A percentile compares a stretch with the other conserved stretches of the same genome.
phyloP scores from a whole-genome alignment of 208 protist genomes.

The Strigomonas culicis region DNA sequence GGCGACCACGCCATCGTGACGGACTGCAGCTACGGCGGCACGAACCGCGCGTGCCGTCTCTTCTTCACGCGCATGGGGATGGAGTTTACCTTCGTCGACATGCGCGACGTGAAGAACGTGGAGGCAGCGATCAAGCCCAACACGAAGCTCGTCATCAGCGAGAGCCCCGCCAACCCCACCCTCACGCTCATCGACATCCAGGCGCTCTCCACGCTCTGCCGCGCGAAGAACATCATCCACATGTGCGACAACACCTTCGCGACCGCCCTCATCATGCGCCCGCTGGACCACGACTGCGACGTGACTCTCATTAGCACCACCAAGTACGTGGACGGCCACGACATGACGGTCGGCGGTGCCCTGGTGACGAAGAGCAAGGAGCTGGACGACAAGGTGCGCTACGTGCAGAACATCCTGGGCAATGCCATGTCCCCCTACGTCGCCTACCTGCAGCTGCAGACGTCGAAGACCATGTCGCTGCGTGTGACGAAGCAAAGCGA shows the following conservation, averaged over 20 bases:
- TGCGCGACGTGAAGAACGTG: conserved; percentile 85
- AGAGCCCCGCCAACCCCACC: conserved; percentile 96
- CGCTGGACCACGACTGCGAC: conserved; percentile 95
- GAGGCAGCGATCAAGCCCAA: conserved; percentile 79
- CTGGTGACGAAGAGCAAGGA: conserved; percentile 74
- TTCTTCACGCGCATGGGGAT: conserved; percentile 89
- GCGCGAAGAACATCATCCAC: conserved; percentile 75
- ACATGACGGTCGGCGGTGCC: conserved; percentile 94
- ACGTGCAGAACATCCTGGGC: conserved; percentile 94
- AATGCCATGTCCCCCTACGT: conserved; percentile 92
- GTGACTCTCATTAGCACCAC: conserved; percentile 95
- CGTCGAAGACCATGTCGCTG: conserved; percentile 94
- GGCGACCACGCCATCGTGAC: conserved; percentile 91
- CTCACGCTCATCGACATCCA: conserved; percentile 91
- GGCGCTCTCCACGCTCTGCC: conserved; percentile 83
- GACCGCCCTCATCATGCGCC: conserved; percentile 94
- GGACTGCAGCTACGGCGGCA: conserved; percentile 96
- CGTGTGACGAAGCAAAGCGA: conserved; percentile 90
- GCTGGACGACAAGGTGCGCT: conserved; percentile 78
- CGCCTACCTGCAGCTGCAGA: conserved; percentile 94
- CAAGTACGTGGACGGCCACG: conserved; percentile 97
- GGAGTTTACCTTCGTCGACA: conserved; percentile 94
- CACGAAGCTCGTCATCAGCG: conserved; percentile 94
- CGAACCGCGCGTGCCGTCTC: conserved; percentile 85
- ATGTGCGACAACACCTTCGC: conserved; percentile 97